Percentiles rank a stretch among this genome's conserved stretches.
These are phyloP conservation scores for Fragaria nilgerrensis DNA, from an alignment of 306 rosid genomes.

Conservation along the genomic window DNA sequence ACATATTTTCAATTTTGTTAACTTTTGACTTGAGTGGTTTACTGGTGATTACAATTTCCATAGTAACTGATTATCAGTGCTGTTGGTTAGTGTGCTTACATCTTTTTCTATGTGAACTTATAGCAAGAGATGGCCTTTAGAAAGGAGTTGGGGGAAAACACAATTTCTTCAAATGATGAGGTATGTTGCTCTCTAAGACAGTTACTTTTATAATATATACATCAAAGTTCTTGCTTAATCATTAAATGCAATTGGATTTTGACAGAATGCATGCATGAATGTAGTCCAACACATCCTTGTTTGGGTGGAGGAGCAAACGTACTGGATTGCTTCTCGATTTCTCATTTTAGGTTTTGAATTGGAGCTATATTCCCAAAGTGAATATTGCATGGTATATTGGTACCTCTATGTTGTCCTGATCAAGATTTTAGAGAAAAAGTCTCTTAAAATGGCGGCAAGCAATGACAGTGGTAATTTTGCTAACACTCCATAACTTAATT, in stretches of 20 bases:
- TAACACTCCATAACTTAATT: not conserved
- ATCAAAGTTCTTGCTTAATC: not conserved
- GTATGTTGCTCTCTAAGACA: conserved; percentile 39
- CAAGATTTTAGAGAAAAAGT: conserved; percentile 80
- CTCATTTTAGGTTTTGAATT: conserved; percentile 88
- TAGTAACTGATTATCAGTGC: not conserved
- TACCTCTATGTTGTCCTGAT: conserved; percentile 66
- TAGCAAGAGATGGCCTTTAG: conserved; percentile 85
- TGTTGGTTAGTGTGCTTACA: conserved; percentile 14
- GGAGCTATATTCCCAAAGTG: conserved; percentile 83
- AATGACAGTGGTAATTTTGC: conserved; percentile 53
- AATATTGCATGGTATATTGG: conserved; percentile 99
- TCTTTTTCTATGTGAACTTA: conserved; percentile 29
- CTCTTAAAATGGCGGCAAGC: conserved; percentile 52
- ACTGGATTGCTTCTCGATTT: conserved; percentile 93
- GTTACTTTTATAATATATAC: not conserved
- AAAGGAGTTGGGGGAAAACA: conserved; percentile 61
- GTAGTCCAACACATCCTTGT: conserved; percentile 76
- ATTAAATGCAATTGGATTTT: conserved; percentile 33
- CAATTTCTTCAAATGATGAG: conserved; percentile 51
- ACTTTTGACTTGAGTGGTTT: conserved; percentile 7
- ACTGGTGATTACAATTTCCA: not conserved
- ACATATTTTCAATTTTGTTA: not conserved
- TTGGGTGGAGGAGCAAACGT: conserved; percentile 96
- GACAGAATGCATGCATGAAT: conserved; percentile 70